Evolutionary conservation across 1,284 basidiomycete species (phyloP), one percentile per base, ranked within the genome.

Genomic region (Phenoliferia sp.): DNA sequence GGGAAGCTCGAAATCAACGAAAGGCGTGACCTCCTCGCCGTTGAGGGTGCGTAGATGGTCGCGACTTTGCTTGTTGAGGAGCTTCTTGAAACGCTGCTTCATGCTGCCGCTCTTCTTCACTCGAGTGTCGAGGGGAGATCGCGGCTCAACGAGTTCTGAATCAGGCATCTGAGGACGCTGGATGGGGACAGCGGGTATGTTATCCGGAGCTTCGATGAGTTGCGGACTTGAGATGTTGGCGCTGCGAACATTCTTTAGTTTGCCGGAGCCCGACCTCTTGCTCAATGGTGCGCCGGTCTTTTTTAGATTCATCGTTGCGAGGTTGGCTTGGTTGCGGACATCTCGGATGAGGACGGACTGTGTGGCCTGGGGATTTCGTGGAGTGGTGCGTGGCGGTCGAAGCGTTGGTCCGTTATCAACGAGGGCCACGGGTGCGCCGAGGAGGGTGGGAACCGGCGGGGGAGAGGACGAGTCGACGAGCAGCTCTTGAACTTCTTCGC

Each of bases 271-370:
- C n/a, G 58, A 36, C 34, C 32, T 26, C 26, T 26, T 22, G 19
- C 36, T 17, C 10, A 36, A 36, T 9, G 56, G 35, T 2, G 36
- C 26, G 2, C 54, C 52, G 26, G 61, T 55, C 63, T 70, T 66
- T 65, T 71, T 71, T 44, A 72, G 66, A n/a, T 68, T 66, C 44
- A 68, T 63, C 2, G 71, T 73, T 12, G 71, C 71, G 1, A 71
- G 61, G 16, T 67, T 71, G 48, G 71, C 71, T 33, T 73, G 71
- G n/a, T 69, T 71, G 2, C 67, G 64, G 12, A 73, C 71, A 59
- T 73, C 71, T 31, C 71, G 69, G 7, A 73, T 59, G 59, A 73
- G 67, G 63, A 73, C 65, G 10, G 71, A 70, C 0, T 65, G 64
- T 2, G 71, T 71, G 22, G 54, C 44, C 6, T 61, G 29, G 0